Evolutionary conservation across 2,329 filamentous ascomycete genomes (phyloP), one percentile per base, ranked within the genome.

Genomic region (Pyrenochaeta sp.): DNA sequence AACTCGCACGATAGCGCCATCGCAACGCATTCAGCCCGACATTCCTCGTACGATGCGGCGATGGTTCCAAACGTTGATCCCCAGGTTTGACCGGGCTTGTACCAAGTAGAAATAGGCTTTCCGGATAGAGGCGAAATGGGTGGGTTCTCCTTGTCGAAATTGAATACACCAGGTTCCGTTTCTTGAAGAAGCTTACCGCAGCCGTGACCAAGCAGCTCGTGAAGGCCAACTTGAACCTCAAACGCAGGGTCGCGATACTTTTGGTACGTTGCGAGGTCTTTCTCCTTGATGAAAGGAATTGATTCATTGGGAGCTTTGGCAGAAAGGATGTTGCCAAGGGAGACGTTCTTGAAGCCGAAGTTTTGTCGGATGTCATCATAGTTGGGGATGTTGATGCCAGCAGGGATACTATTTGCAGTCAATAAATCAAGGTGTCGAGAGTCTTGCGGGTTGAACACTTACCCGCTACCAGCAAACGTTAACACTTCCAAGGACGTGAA

Each of bases 1-100:
- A 96, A 97, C 68, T 97, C 93, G 76, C 93, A 96, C 69, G 88
- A 87, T 4, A 98, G 82, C 36, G 87, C 88, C 92, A 97, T 97
- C 45, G 93, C 94, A 10, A 97, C 93, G 67, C 92, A 90, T 75
- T 98, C 94, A 4, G 94, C 94, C 49, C 94, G 88, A 75, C 94
- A 98, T 77, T 98, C 94, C 77, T 98, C 94, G 69, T 97, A 97
- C 14, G 89, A 91, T 3, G 90, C 91, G 32, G 93, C 92, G 60
- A 96, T 86, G 56, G 90, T 86, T 21, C 93, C 92, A 70, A 98
- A 98, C 0, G 97, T 91, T 4, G 89, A 92, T 50, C 91, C 90
- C 93, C 93, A 98, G 0, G 94, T 98, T 77, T 97, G 91, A 2
- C 92, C 92, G 2, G 92, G 92, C 77, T 95, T 96, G 81, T 98